Evolutionary conservation across 73 alveolate species (phyloP).

Genomic region (Tetrahymena elliotti): DNA sequence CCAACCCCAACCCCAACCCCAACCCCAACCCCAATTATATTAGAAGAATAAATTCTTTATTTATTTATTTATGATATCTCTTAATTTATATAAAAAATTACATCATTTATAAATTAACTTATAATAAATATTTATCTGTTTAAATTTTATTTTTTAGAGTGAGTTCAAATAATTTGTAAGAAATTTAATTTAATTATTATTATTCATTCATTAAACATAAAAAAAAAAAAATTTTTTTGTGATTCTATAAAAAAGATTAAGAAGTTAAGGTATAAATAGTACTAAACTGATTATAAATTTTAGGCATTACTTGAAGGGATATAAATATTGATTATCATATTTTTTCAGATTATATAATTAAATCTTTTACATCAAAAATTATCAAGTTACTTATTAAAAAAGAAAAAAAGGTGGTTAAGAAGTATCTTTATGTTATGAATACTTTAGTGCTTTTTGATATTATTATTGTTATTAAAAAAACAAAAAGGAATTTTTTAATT

Average conservation of each 20-base stretch:
- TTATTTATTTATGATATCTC: background rate
- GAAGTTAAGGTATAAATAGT: background rate
- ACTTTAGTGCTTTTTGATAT: background rate
- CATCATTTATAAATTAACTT: too few species aligned
- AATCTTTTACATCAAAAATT: background rate
- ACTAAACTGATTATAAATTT: too few species aligned
- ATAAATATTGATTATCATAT: background rate
- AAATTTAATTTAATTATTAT: too few species aligned
- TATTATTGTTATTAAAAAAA: background rate
- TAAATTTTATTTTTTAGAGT: too few species aligned
- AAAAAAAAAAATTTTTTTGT: too few species aligned
- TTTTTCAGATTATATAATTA: background rate
- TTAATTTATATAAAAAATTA: background rate
- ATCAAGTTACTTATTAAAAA: background rate
- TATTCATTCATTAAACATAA: too few species aligned
- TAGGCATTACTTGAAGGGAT: background rate
- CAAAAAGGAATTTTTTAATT: background rate
- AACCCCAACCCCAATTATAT: background rate
- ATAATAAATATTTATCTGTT: too few species aligned
- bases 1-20: slow-evolving; percentile 6
- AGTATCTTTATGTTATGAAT: background rate
- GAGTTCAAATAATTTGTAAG: too few species aligned
- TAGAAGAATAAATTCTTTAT: background rate
- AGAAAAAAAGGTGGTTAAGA: background rate
- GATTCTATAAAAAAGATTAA: background rate